Conservation (phyloP, 129 eudicot genomes). For the Artemisia annua region DNA sequence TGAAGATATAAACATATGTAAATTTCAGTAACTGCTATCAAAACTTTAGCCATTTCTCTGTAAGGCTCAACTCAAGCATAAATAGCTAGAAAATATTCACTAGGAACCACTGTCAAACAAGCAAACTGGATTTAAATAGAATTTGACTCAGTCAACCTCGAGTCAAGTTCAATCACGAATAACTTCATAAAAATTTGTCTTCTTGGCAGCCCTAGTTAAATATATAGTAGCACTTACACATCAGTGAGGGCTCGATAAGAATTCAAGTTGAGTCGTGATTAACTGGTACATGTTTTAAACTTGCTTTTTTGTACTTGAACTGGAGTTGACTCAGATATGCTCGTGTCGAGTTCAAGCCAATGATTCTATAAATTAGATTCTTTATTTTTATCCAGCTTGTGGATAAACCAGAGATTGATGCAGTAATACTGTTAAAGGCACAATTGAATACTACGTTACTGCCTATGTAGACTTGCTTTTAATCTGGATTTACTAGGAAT, state of each 20-base stretch:
- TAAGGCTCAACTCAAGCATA: background rate
- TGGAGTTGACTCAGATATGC: no score
- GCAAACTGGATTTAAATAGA: background rate
- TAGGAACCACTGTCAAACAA: background rate
- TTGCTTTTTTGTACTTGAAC: no score
- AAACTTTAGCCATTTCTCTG: background rate
- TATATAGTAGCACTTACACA: background rate
- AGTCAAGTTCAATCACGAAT: background rate
- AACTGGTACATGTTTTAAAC: background rate
- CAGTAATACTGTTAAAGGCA: no score
- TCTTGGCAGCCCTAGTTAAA: slow-evolving; percentile 4
- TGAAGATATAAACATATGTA: background rate
- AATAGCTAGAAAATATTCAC: background rate
- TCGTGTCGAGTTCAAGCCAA: no score
- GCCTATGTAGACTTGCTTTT: no score
- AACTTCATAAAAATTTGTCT: background rate
- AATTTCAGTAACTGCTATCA: background rate
- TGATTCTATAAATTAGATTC: no score
- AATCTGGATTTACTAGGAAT: background rate
- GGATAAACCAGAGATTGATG: background rate
- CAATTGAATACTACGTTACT: no score
- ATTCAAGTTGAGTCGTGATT: background rate
- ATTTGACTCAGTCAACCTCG: background rate
- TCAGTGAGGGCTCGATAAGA: background rate
- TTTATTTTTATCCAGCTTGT: background rate